Evolutionary conservation across 2,329 filamentous ascomycete genomes (phyloP).

Genomic region (Stagonosporopsis vannaccii): DNA sequence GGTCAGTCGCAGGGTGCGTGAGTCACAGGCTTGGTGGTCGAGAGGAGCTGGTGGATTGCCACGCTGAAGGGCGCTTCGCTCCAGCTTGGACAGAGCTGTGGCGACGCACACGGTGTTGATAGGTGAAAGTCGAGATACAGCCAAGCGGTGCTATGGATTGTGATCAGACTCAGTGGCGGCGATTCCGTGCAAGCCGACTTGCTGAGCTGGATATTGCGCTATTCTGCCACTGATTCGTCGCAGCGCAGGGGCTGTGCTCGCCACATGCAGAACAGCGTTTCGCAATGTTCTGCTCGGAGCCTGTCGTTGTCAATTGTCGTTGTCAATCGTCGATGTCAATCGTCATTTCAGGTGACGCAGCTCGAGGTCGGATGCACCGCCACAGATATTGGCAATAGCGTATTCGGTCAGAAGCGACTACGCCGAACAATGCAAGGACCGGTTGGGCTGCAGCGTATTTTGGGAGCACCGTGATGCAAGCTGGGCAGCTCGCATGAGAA

Average conservation of each 20-base stretch:
- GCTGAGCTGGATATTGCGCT: conserved; percentile 16
- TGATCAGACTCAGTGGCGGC: conserved; percentile 6
- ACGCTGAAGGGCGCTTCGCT: too few species aligned
- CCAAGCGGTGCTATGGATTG: not conserved
- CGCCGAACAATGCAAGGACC: conserved; percentile 18
- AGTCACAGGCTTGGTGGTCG: too few species aligned
- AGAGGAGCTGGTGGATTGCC: too few species aligned
- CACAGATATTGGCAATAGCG: conserved; percentile 31
- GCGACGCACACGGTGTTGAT: too few species aligned
- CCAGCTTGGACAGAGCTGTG: too few species aligned
- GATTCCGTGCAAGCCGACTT: conserved; percentile 7
- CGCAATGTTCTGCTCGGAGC: conserved; percentile 14
- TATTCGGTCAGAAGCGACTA: conserved; percentile 14
- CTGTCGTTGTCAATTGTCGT: conserved; percentile 23
- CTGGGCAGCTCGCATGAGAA: conserved; percentile 40
- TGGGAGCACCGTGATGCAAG: conserved; percentile 41
- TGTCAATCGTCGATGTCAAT: too few species aligned
- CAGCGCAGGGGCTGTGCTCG: conserved; percentile 31
- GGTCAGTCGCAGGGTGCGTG: too few species aligned
- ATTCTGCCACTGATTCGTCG: conserved; percentile 24
- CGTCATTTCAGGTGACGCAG: too few species aligned
- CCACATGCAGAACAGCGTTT: conserved; percentile 28
- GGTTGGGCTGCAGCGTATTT: conserved; percentile 38
- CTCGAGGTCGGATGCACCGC: conserved; percentile 42
- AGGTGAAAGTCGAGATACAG: not conserved